These are phyloP conservation scores for Podaxis mareebaensis DNA, from an alignment of 768 basidiomycete species.

Conservation along the genomic window DNA sequence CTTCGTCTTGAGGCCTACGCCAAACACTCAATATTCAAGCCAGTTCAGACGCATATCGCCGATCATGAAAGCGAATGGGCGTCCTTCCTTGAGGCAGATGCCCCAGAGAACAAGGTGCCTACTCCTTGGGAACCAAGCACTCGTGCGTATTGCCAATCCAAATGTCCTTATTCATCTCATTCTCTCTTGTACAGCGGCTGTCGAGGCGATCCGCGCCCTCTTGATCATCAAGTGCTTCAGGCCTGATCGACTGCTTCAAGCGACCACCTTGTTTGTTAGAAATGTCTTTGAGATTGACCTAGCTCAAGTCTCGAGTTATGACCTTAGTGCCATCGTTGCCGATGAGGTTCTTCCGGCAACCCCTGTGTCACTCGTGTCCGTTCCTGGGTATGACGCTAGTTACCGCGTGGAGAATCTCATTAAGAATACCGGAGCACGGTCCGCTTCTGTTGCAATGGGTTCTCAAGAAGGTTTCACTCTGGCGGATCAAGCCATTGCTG, in stretches of 20 bases:
- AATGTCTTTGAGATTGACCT: conserved; percentile 81
- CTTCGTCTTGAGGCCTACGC: conserved; percentile 71
- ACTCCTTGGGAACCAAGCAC: conserved; percentile 76
- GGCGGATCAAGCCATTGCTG: conserved; percentile 94
- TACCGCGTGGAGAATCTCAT: conserved; percentile 91
- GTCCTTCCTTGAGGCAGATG: conserved; percentile 63
- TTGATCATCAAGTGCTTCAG: conserved; percentile 88
- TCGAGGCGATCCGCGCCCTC: conserved; percentile 73
- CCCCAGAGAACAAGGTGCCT: conserved; percentile 73
- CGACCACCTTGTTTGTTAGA: conserved; percentile 73
- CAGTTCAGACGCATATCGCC: conserved; percentile 62
- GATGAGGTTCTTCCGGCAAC: conserved; percentile 80
- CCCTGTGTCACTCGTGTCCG: conserved; percentile 88
- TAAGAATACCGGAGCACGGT: conserved; percentile 72
- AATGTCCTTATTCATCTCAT: not conserved
- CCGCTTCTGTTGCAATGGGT: conserved; percentile 95
- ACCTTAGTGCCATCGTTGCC: conserved; percentile 74
- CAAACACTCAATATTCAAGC: conserved; percentile 74
- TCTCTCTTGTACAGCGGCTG: conserved; percentile 48
- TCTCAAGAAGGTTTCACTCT: conserved; percentile 96
- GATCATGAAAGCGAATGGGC: conserved; percentile 70
- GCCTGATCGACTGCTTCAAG: conserved; percentile 88
- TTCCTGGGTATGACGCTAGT: conserved; percentile 97
- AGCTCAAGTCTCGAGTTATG: conserved; percentile 69
- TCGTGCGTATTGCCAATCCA: conserved; percentile 49